These are phyloP conservation scores for Piedraia hortae DNA, from an alignment of 2,329 filamentous ascomycete genomes.

Conservation along the genomic window DNA sequence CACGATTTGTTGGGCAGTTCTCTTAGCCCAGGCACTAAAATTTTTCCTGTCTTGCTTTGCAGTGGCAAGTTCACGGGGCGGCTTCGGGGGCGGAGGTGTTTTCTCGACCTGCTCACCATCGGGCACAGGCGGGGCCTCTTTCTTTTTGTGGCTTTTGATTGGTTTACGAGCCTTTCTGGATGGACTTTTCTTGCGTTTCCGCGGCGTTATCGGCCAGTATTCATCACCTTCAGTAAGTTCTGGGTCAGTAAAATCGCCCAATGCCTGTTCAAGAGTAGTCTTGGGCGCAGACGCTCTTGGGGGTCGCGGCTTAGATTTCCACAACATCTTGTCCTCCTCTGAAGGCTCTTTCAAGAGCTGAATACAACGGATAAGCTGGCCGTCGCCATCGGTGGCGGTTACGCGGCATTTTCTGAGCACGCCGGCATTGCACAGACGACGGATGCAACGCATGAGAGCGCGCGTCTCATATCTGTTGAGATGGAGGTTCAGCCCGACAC, in stretches of 20 bases:
- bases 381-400: slow-evolving; percentile 6
- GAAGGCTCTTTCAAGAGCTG: slow-evolving; percentile 16
- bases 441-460: slow-evolving; percentile 14
- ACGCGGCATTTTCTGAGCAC: slow-evolving; percentile 14
- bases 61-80: not conserved
- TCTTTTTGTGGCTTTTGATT: not conserved
- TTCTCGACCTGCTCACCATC: not conserved
- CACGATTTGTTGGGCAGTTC: slow-evolving; percentile 2
- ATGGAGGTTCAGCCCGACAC: slow-evolving; percentile 16
- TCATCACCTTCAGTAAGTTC: not conserved
- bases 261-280: too few species aligned
- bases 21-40: slow-evolving; percentile 3
- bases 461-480: slow-evolving; percentile 14
- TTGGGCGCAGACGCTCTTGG: too few species aligned
- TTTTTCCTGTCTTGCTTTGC: slow-evolving; percentile 4
- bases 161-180: not conserved
- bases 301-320: slow-evolving; percentile 3
- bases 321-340: slow-evolving; percentile 8
- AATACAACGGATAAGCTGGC: slow-evolving; percentile 6
- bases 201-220: not conserved
- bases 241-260: not conserved
- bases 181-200: too few species aligned
- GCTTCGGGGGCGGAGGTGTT: not conserved
- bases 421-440: slow-evolving; percentile 15
- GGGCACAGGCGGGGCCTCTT: too few species aligned